phyloP scores from a whole-genome alignment of 441 rosid species.

The Erodium texanum region DNA sequence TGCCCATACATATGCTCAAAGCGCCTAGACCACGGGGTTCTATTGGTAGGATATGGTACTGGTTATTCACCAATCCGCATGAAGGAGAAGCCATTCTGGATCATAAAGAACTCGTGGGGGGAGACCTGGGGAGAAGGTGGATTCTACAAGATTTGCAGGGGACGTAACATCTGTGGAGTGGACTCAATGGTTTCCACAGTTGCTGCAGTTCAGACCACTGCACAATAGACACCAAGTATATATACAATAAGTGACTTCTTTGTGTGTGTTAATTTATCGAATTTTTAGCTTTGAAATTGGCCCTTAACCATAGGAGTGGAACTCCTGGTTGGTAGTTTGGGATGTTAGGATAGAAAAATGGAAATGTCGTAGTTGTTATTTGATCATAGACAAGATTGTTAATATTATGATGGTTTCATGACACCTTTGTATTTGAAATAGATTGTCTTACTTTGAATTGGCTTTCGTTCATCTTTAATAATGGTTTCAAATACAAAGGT shows the following conservation, averaged over 20 bases:
- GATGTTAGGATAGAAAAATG: too few relatives aligned
- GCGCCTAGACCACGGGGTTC: slow-evolving; percentile 25
- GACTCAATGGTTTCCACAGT: slow-evolving; percentile 72
- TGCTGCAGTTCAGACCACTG: slow-evolving; percentile 33
- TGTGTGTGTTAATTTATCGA: background rate
- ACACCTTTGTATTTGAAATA: too few relatives aligned
- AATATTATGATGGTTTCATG: too few relatives aligned
- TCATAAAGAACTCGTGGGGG: slow-evolving; percentile 77
- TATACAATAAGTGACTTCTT: background rate
- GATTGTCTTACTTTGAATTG: too few relatives aligned
- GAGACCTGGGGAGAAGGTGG: slow-evolving; percentile 60
- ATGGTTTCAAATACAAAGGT: too few relatives aligned
- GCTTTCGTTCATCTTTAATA: too few relatives aligned
- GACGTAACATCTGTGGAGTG: slow-evolving; percentile 54
- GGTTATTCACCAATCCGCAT: slow-evolving; percentile 24
- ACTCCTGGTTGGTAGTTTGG: too few relatives aligned
- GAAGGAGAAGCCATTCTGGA: slow-evolving; percentile 67
- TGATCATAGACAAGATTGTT: too few relatives aligned
- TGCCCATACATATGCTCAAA: slow-evolving; percentile 47
- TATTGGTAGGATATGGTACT: slow-evolving; percentile 22
- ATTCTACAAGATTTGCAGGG: slow-evolving; percentile 65
- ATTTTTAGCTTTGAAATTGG: background rate
- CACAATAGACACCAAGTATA: slow-evolving; percentile 19
- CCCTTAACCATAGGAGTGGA: too few relatives aligned
- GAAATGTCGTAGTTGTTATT: too few relatives aligned